Conservation (phyloP, 306 rosid genomes). For the Fragaria nilgerrensis region DNA sequence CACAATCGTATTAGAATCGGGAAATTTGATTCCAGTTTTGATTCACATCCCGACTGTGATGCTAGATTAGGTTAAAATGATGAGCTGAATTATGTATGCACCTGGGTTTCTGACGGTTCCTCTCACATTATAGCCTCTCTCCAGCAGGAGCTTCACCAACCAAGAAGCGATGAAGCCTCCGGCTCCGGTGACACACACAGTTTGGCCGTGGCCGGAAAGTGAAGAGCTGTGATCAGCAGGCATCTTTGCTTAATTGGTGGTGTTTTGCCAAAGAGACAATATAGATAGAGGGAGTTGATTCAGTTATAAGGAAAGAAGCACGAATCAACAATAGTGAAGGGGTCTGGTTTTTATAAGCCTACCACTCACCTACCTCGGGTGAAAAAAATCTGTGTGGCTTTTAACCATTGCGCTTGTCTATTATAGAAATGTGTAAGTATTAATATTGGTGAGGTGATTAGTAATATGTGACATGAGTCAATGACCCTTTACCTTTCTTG, state of each 20-base stretch:
- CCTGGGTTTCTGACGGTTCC: constrained; percentile 93
- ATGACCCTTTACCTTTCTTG: not conserved
- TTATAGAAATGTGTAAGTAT: not conserved
- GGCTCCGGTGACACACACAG: constrained; percentile 90
- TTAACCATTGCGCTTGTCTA: not conserved
- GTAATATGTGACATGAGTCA: not conserved
- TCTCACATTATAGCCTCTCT: constrained; percentile 71
- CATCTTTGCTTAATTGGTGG: constrained; percentile 28
- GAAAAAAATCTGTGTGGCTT: not conserved
- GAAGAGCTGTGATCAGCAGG: constrained; percentile 26
- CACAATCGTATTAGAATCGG: not conserved
- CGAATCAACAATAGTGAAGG: not conserved
- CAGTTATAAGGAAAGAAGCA: not conserved
- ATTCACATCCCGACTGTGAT: not conserved
- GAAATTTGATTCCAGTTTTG: not conserved
- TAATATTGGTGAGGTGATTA: not conserved
- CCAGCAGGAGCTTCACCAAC: constrained; percentile 69
- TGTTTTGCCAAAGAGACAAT: not conserved
- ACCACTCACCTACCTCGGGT: constrained; percentile 35
- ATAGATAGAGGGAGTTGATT: not conserved
- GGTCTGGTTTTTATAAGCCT: constrained; percentile 20
- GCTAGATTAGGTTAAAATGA: not conserved
- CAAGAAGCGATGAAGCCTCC: constrained; percentile 97
- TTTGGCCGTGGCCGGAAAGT: constrained; percentile 40
- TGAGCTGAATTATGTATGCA: not conserved